Percentiles rank a stretch among this genome's conserved stretches.
Conservation (phyloP, 176 grass and related monocot genomes). For the Luzula sylvatica region DNA sequence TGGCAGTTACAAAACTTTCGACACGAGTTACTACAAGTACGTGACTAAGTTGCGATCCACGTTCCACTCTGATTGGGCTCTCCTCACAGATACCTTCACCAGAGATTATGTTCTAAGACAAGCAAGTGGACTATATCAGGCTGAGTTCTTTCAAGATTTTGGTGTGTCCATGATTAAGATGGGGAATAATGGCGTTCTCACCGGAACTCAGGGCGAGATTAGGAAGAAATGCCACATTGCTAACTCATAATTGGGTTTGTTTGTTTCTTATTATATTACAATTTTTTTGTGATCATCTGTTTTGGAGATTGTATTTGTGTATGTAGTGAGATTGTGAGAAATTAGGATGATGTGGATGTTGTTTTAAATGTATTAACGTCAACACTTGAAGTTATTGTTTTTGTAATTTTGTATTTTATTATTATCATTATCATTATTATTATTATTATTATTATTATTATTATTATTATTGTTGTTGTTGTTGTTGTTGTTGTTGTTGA, state of each 20-base stretch:
- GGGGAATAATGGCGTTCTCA: slow-evolving; percentile 45
- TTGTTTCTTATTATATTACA: background rate
- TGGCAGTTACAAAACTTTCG: slow-evolving; percentile 59
- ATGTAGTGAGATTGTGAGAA: background rate
- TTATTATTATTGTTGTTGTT: no score
- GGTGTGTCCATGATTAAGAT: slow-evolving; percentile 55
- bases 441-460: no score
- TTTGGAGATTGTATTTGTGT: background rate
- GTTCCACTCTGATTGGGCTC: slow-evolving; percentile 62
- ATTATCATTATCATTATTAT: no score
- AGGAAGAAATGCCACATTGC: slow-evolving; percentile 47
- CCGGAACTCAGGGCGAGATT: slow-evolving; percentile 42
- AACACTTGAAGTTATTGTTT: no score
- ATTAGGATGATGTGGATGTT: background rate
- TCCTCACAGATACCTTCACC: slow-evolving; percentile 33
- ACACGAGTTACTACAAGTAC: slow-evolving; percentile 50
- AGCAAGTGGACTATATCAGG: slow-evolving; percentile 23
- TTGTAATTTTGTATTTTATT: no score
- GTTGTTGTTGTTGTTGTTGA: no score
- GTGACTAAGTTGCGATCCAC: slow-evolving; percentile 32
- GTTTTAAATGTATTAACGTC: no score
- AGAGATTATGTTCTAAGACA: slow-evolving; percentile 44
- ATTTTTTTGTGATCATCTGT: no score
- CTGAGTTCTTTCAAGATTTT: slow-evolving; percentile 51
- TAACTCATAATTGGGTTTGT: slow-evolving; percentile 13